Percentiles rank a stretch among this genome's conserved stretches.
Conservation (phyloP, 148 eudicot genomes). For the Rhododendron williamsianum region DNA sequence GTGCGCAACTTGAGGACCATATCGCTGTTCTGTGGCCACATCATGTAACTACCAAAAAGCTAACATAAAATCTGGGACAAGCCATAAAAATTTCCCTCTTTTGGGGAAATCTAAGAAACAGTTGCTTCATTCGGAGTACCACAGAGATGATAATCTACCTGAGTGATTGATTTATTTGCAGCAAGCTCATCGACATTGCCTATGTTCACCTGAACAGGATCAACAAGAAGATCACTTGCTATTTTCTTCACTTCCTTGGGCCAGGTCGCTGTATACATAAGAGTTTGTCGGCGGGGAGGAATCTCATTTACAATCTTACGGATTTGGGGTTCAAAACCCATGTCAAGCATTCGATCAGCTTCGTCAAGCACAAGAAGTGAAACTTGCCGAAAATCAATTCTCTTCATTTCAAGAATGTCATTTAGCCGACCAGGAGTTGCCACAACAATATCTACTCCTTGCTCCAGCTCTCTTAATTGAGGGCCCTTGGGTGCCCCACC, state of each 20-base stretch:
- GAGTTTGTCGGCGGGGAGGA: conserved; percentile 91
- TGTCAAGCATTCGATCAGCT: conserved; percentile 99
- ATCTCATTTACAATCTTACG: conserved; percentile 96
- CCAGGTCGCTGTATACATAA: conserved; percentile 99
- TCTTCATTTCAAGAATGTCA: conserved; percentile 88
- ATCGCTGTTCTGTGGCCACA: neutral
- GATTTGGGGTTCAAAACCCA: conserved; percentile 99
- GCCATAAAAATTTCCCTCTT: neutral
- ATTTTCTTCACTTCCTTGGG: conserved; percentile 93
- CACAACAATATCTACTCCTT: conserved; percentile 91
- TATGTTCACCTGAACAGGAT: conserved; percentile 93
- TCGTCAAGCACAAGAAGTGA: conserved; percentile 94
- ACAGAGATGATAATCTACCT: conserved; percentile 37
- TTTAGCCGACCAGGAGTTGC: conserved; percentile 99
- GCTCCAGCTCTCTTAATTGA: conserved; percentile 79
- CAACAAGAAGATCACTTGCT: conserved; percentile 80
- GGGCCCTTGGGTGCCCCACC: conserved; percentile 92
- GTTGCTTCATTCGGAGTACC: neutral
- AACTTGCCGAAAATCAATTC: conserved; percentile 77
- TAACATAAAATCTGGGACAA: neutral
- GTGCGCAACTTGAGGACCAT: neutral
- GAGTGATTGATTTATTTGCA: conserved; percentile 95
- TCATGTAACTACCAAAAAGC: neutral
- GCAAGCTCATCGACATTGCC: conserved; percentile 89
- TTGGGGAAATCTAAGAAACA: neutral